A percentile compares a stretch with the other conserved stretches of the same genome.
Evolutionary conservation across 164 flowering plant species (phyloP).

Genomic region (Umbilicus rupestris): DNA sequence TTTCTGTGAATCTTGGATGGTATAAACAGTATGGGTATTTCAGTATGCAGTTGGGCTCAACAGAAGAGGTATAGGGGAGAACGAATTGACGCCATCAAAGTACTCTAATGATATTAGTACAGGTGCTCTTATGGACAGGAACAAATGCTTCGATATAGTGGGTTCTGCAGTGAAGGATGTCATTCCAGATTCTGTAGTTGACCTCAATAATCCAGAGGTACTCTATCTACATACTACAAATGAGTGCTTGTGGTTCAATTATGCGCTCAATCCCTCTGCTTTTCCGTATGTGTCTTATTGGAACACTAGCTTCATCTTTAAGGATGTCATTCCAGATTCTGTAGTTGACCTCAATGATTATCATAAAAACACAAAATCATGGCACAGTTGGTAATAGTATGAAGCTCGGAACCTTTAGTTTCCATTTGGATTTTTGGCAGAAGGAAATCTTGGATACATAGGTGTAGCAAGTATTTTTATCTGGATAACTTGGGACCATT

Average conservation of each 20-base stretch:
- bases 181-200: conserved; percentile 59
- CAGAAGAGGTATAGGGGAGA: conserved; percentile 77
- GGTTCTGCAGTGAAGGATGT: conserved; percentile 67
- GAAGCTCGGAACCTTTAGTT: too few relatives aligned
- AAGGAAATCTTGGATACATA: too few relatives aligned
- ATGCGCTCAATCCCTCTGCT: not conserved
- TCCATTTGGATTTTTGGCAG: too few relatives aligned
- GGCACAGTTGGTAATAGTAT: too few relatives aligned
- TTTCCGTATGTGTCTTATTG: too few relatives aligned
- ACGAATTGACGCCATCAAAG: conserved; percentile 32
- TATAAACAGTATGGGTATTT: not conserved
- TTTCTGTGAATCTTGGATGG: not conserved
- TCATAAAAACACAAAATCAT: too few relatives aligned
- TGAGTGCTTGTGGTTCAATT: not conserved
- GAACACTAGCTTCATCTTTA: too few relatives aligned
- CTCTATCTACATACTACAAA: not conserved
- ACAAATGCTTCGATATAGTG: conserved; percentile 53
- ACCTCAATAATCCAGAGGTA: conserved; percentile 78
- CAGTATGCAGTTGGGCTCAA: conserved; percentile 91
- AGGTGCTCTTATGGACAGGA: conserved; percentile 45
- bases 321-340: too few relatives aligned
- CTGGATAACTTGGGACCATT: too few relatives aligned
- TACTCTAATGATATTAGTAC: conserved; percentile 18
- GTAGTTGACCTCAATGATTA: too few relatives aligned
- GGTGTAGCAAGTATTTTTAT: too few relatives aligned